Conservation (phyloP, 1,284 basidiomycete genomes). For the Trichosporon asahii region DNA sequence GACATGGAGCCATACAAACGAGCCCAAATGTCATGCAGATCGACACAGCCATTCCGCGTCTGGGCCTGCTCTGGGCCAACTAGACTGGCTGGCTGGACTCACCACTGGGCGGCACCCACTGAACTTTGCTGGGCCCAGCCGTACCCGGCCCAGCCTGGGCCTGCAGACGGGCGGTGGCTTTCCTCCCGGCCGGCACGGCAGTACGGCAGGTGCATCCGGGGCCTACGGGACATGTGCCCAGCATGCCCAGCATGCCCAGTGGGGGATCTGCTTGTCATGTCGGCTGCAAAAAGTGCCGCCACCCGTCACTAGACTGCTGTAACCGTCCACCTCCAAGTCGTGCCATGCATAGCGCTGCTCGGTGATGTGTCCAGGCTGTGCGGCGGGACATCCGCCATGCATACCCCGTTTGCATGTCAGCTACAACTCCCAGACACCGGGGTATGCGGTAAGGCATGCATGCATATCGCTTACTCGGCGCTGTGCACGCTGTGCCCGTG, state of each 20-base stretch:
- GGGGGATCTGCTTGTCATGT: not conserved
- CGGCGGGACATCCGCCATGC: not conserved
- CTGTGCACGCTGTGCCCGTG: no score
- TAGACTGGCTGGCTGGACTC: no score
- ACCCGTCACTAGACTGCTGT: no score
- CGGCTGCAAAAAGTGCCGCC: not conserved
- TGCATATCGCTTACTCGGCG: not conserved
- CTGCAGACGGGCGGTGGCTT: not conserved
- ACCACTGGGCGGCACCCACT: no score
- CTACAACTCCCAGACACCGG: not conserved
- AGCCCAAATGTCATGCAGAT: not conserved
- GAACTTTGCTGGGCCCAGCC: not conserved
- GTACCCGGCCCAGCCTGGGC: not conserved
- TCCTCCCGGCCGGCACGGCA: no score
- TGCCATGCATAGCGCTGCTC: not conserved
- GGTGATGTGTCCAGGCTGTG: not conserved
- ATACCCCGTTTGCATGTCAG: not conserved
- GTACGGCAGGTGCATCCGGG: no score
- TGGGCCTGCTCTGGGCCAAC: not conserved
- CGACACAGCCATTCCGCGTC: not conserved
- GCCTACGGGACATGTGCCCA: not conserved
- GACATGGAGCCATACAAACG: not conserved
- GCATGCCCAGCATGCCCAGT: not conserved
- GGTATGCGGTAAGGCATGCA: not conserved
- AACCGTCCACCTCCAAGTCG: no score